Evolutionary conservation across 495 filamentous ascomycete species (phyloP), one percentile per base, ranked within the genome.

Genomic region (Penicillium verhagenii): DNA sequence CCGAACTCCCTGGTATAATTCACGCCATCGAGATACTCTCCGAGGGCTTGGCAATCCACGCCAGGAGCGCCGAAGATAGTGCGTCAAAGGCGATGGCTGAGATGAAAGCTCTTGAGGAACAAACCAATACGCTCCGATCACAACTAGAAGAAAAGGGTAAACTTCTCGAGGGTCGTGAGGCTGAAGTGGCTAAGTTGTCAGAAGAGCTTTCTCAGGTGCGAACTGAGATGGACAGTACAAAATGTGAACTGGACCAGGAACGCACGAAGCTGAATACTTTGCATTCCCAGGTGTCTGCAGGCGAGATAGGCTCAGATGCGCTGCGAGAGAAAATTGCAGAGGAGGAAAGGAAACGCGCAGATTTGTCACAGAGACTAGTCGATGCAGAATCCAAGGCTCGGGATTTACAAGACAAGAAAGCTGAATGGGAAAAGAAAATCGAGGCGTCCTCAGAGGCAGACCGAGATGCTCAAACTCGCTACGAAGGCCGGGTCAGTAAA

Each of bases 291-390:
- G 83, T 94, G 63, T 80, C 86, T 5, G 86, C 88, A 37, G 91
- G 89, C 28, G 89, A 92, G 63, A 91, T 84, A 6, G 89, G 88
- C 20, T 89, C 88, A 6, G 88, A 92, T 66, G 86, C 82, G 14
- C 71, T 96, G 47, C 83, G 84, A 37, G 84, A 86, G 65, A 80
- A 83, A 29, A 71, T 94, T 43, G 82, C 82, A 14, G 85, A 90
- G 47, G 84, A 88, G 64, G 88, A 93, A 59, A 72, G 69, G 20
- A 85, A 80, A 62, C 75, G 87, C 19, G 76, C 79, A 11, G 74
- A 70, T 10, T 61, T 92, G 20, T 72, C 81, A n/a, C 78, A 83
- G 54, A 80, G 88, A 63, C 72, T 95, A 10, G 82, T 83, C 25
- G 82, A 86, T 14, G 77, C 81, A 8, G 81, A 89, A 54, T 84